Evolutionary conservation across 179 eudicot genomes (phyloP), one percentile per base, ranked within the genome.

Genomic region (Actinidia chinensis): DNA sequence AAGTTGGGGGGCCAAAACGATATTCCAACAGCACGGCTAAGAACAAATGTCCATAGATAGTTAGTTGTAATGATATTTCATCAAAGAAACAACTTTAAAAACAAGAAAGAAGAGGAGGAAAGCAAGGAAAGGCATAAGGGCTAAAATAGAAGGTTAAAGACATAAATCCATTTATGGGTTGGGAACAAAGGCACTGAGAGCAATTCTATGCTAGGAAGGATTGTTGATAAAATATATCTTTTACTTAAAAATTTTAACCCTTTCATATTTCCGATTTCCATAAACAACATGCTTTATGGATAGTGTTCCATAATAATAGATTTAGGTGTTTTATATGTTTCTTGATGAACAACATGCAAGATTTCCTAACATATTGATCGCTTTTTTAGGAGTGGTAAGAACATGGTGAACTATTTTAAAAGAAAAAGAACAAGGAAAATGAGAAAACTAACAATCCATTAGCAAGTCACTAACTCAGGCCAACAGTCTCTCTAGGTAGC

Each of bases 21-120:
- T 91, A 96, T 68, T n/a, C 99, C 99, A 86, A 96, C 98, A 71
- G 99, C 90, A 76, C 99, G 98, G 78, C 98, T 96, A 73, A 55
- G 82, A 77, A 73, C 48, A 6, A 80, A 5, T 71, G 63, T 40
- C 18, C 28, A 73, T 56, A 44, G 63, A 20, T 71, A 9, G 23
- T 78, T 40, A 68, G 48, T n/a, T n/a, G 14, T 5, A 44, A 50
- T 28, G 47, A 18, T 63, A 17, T 13, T 25, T n/a, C 44, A 56
- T 43, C 11, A 22, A 66, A 58, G 14, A 17, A 50, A 8, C 8
- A 66, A 44, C n/a, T 8, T 48, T 18, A 73, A 73, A 44, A 12
- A 42, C 22, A 58, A 43, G 20, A 43, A 42, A 59, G 47, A 58
- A 58, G 63, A 33, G 40, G 0, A 5, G 47, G 40, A 36, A 36